Evolutionary conservation across 345 rosid genomes (phyloP), one percentile per base, ranked within the genome.

Genomic region (Punica granatum): DNA sequence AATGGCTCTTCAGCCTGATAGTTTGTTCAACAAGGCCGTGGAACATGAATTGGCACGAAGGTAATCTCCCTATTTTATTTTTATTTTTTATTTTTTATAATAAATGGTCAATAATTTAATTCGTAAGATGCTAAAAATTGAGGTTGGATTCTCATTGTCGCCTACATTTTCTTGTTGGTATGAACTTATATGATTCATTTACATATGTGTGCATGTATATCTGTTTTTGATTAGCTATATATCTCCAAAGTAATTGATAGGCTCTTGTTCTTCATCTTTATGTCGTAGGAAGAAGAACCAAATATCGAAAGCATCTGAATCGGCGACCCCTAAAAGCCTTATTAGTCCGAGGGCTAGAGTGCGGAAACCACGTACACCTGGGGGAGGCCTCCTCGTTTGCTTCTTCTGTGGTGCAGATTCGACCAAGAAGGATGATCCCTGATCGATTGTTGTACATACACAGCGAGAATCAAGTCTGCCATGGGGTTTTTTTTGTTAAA

Each of bases 21-120:
- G 93, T 46, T 73, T 79, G 80, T 76, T 85, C 18, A 76, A 77
- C 86, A 78, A 76, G 74, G 88, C 84, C n/a, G 79, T 82, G 51
- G 75, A 78, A 53, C 83, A 79, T 61, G 88, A 83, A 73, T 63
- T 16, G 46, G 30, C 60, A 23, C 32, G 13, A 35, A 53, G 5
- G 36, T 49, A 67, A 42, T 37, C 41, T 0, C 19, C 18, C 21
- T 13, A 37, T 4, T 37, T 37, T 11, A 44, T 44, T 14, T 13
- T 44, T 13, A 44, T 44, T 44, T 4, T 44, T 44, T n/a, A 5
- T 37, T 37, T 37, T 4, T 11, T n/a, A 37, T 37, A 37, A 37
- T 37, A 4, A 37, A 37, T 5, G 41, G 5, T 37, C 11, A n/a
- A n/a, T n/a, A n/a, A 44, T 44, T 14, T 44, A 44, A 16, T 18